Evolutionary conservation across 2,329 filamentous ascomycete species (phyloP).

Genomic region (Metarhizium brunneum): DNA sequence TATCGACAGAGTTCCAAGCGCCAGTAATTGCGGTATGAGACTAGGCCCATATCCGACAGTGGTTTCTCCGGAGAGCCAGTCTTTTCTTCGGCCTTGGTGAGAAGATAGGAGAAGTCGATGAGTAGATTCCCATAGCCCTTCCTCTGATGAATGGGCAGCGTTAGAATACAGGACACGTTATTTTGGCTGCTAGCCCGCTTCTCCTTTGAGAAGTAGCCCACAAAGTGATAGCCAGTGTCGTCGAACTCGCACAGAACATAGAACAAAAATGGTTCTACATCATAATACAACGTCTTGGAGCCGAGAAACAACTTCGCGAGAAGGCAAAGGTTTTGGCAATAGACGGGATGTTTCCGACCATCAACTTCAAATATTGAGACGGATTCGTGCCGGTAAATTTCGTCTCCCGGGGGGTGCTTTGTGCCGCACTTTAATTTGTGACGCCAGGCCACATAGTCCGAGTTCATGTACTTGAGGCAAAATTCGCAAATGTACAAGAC

Average conservation of each 20-base stretch:
- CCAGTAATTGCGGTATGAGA: constrained; percentile 98
- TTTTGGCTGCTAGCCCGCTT: constrained; percentile 91
- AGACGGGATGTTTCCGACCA: constrained; percentile 93
- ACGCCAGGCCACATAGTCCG: constrained; percentile 94
- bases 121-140: constrained; percentile 95
- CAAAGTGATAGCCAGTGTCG: constrained; percentile 86
- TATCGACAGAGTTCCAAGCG: constrained; percentile 80
- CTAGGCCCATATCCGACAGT: constrained; percentile 92
- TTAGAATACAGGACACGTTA: constrained; percentile 95
- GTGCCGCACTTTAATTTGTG: constrained; percentile 96
- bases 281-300: constrained; percentile 96
- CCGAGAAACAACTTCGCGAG: constrained; percentile 96
- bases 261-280: constrained; percentile 93
- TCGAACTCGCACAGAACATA: constrained; percentile 96
- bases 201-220: constrained; percentile 99
- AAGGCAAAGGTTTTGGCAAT: constrained; percentile 94
- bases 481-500: constrained; percentile 99
- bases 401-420: constrained; percentile 93
- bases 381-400: constrained; percentile 88
- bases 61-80: constrained; percentile 96
- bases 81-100: constrained; percentile 87
- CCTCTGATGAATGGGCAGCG: constrained; percentile 89
- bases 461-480: constrained; percentile 99
- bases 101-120: constrained; percentile 96
- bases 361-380: constrained; percentile 97